phyloP scores from a whole-genome alignment of 257 asterid species.

The Solanum etuberosum region DNA sequence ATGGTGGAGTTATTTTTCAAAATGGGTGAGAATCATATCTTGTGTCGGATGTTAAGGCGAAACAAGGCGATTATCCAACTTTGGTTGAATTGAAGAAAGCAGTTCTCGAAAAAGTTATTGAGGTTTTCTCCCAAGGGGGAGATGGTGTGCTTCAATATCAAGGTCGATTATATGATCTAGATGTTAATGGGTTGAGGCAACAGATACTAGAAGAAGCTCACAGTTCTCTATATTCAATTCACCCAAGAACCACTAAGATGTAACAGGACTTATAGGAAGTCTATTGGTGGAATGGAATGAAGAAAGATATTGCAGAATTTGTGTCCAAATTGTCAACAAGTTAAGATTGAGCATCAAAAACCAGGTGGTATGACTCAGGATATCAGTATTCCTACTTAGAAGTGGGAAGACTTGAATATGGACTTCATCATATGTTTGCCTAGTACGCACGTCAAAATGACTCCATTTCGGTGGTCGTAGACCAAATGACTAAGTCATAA shows the following conservation, averaged over 20 bases:
- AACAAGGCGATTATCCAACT: too few relatives aligned
- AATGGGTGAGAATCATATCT: too few relatives aligned
- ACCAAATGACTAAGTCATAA: background rate
- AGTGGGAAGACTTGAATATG: background rate
- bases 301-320: too few relatives aligned
- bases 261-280: background rate
- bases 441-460: background rate
- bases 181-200: background rate
- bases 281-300: background rate
- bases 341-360: background rate
- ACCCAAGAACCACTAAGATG: background rate
- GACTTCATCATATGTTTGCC: background rate
- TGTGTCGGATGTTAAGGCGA: too few relatives aligned
- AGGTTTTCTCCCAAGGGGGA: background rate
- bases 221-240: background rate
- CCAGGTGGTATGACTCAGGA: background rate
- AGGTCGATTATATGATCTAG: background rate
- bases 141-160: background rate
- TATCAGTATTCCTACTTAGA: too few relatives aligned
- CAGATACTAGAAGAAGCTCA: background rate
- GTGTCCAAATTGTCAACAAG: background rate
- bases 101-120: too few relatives aligned
- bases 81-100: too few relatives aligned
- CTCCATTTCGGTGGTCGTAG: background rate
- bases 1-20: too few relatives aligned